Evolutionary conservation across 2,329 filamentous ascomycete genomes (phyloP), one percentile per base, ranked within the genome.

Genomic region (Cladosporium sp.): DNA sequence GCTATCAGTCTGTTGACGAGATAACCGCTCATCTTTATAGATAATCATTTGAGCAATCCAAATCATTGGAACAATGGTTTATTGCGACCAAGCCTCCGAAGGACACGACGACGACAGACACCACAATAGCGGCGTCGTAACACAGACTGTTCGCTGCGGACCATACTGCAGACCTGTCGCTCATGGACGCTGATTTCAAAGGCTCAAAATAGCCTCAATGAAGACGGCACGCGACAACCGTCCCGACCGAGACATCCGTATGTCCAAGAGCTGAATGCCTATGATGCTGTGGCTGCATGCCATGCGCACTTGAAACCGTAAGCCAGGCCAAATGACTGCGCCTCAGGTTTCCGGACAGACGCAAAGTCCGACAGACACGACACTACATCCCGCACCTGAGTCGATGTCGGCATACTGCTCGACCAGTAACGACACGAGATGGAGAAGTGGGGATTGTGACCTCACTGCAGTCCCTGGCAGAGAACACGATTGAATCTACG

Each of bases 281-380:
- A 58, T 58, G 56, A 58, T 43, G 56, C 7, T 46, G 56, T 58
- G 56, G 56, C 36, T 58, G 56, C 39, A 49, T 60, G 25, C 11
- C 16, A 26, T 49, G 25, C 26, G 23, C 16, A 14, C 26, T 32
- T 32, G 58, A 30, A 49, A 49, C 39, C 14, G n/a, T 13, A 49
- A 11, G n/a, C 16, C 28, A 16, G 16, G 30, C 39, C 18, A 23
- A 49, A 3, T 10, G 34, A 39, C 58, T 60, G 58, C 58, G 58
- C 58, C 26, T 60, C 39, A 46, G 51, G 25, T 28, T 23, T 30
- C n/a, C n/a, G 23, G 39, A 7, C 11, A n/a, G 5, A 30, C 30
- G 26, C 51, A n/a, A 32, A n/a, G 28, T 28, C 39, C 39, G 39
- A 23, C n/a, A 46, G n/a, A 21, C n/a, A 46, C n/a, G 39, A 21